Evolutionary conservation across 2,329 filamentous ascomycete species (phyloP).

Genomic region (Pseudogymnoascus sp.): DNA sequence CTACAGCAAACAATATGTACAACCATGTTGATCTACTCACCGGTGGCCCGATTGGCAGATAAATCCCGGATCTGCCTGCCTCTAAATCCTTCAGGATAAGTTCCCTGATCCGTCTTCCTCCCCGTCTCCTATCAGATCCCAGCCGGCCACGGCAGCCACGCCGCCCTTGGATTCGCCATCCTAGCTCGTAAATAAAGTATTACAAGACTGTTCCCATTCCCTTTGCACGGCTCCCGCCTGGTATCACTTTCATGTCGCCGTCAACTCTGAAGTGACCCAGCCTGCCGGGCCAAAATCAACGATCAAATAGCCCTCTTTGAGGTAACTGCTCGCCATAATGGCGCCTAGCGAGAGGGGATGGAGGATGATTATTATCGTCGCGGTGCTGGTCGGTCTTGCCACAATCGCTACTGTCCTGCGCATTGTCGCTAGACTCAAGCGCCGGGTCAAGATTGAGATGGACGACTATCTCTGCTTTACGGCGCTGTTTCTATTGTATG

Average conservation of each 20-base stretch:
- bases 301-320: neutral
- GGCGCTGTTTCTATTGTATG: neutral
- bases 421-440: conserved; percentile 2
- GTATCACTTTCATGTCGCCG: neutral
- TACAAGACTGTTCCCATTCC: conserved; percentile 1
- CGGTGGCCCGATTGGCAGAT: neutral
- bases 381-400: conserved; percentile 1
- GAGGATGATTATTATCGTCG: conserved; percentile 1
- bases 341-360: neutral
- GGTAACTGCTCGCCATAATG: neutral
- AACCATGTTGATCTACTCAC: neutral
- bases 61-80: neutral
- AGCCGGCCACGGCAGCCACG: neutral
- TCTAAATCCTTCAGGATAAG: neutral
- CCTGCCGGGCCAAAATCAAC: neutral
- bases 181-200: neutral
- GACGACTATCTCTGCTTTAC: conserved; percentile 5
- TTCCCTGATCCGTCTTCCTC: neutral
- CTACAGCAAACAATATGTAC: neutral
- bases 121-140: neutral
- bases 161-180: neutral
- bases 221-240: neutral
- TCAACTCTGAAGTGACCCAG: neutral
- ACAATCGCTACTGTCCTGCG: neutral
- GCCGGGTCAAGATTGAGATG: neutral